phyloP scores from a whole-genome alignment of 2,329 filamentous ascomycete species.

The Colletotrichum cuscutae region DNA sequence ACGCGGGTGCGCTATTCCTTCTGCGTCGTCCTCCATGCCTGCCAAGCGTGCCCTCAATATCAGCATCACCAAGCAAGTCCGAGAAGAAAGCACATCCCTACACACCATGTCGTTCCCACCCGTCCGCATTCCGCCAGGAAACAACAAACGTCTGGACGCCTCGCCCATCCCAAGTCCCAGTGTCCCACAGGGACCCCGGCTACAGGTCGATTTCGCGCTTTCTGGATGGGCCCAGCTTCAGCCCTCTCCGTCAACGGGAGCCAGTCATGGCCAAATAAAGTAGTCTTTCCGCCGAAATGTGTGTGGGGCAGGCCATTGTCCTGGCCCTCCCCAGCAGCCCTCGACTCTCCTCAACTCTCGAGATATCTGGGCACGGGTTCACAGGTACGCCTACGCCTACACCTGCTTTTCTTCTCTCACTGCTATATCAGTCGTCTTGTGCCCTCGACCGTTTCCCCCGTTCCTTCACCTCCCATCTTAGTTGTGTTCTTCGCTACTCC shows the following conservation, averaged over 20 bases:
- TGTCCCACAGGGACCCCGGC: background rate
- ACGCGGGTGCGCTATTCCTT: constrained; percentile 11
- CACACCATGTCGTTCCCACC: constrained; percentile 11
- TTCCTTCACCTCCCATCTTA: background rate
- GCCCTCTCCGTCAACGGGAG: constrained; percentile 27
- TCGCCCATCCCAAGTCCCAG: constrained; percentile 7
- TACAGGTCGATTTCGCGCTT: background rate
- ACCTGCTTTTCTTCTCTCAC: background rate
- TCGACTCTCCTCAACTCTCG: background rate
- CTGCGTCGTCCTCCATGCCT: constrained; percentile 21
- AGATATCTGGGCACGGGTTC: background rate
- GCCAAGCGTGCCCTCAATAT: constrained; percentile 20
- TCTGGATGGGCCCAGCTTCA: constrained; percentile 24
- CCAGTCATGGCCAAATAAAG: constrained; percentile 3
- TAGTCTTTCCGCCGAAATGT: constrained; percentile 1
- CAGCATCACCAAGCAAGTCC: constrained; percentile 5
- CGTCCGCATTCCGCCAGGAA: constrained; percentile 8
- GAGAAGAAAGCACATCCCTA: constrained; percentile 11
- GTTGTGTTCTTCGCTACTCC: background rate
- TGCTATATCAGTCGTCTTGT: constrained; percentile 13
- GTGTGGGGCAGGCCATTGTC: background rate
- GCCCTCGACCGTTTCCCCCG: background rate
- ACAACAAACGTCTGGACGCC: constrained; percentile 5
- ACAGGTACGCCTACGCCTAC: background rate
- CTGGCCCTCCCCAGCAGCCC: background rate